Base-by-base conservation (phyloP, 306 rosid genomes). In the Vicia villosa region DNA sequence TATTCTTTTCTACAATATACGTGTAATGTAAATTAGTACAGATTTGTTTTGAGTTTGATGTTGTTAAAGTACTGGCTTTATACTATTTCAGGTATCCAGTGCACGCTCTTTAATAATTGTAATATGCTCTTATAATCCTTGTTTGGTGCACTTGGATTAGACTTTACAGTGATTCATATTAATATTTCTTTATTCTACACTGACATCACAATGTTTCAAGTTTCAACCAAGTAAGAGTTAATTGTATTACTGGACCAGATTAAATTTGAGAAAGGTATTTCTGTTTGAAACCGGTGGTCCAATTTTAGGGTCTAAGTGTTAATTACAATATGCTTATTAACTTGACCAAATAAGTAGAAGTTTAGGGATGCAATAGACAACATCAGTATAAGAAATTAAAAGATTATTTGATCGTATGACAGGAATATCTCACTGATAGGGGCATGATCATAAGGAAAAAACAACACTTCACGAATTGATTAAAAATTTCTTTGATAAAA, bases 301-400 rank as follows among this genome's bases (percentile, higher is more conserved):
- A 21, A 38, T 38, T 47, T 20, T 45, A 19, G 73, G 65, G 10
- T 54, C 40, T 10, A 47, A 43, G 24, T 57, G 30, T 60, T 67
- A n/a, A 32, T 60, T 68, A 71, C 50, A 66, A 62, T n/a, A 43
- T 54, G 55, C 57, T 52, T 78, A 34, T 51, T 37, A 45, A 61
- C 69, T 63, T 14, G 67, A 52, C 49, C 9, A 55, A 72, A 58
- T 21, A 22, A 21, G 73, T 40, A 36, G 20, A 70, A 68, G 8
- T 8, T 24, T 47, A 34, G 20, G 72, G 26, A 46, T 14, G 70
- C 68, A 43, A 38, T 55, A 46, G 19, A 20, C n/a, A 15, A 15
- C 38, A 61, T 54, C 8, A 51, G 24, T 37, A 43, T 15, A 10
- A 55, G 51, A 60, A 69, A 72, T 34, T 20, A 16, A 17, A 37